phyloP scores from a whole-genome alignment of 495 filamentous ascomycete genomes.

The Gamarada debralockiae region DNA sequence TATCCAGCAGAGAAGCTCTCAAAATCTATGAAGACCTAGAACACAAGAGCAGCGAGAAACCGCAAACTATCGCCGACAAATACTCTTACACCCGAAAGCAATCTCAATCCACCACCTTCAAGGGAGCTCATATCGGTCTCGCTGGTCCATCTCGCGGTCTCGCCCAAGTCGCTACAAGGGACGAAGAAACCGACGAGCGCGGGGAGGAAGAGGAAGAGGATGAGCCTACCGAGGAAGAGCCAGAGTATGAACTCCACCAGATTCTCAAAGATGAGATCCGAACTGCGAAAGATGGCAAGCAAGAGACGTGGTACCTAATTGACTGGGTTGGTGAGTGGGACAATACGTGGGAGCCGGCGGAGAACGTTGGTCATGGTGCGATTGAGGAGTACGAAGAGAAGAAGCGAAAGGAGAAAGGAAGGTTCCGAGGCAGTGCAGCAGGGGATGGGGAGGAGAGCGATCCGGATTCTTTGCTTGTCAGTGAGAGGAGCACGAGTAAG shows the following conservation, averaged over 20 bases:
- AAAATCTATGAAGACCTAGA: constrained; percentile 5
- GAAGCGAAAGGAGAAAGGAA: neutral
- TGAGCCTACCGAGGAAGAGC: neutral
- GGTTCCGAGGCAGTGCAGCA: neutral
- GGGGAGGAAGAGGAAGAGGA: constrained; percentile 2
- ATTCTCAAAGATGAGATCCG: constrained; percentile 10
- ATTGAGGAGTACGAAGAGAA: constrained; percentile 5
- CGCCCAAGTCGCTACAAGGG: neutral
- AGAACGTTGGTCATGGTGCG: constrained; percentile 11
- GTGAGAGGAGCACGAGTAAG: constrained; percentile 28
- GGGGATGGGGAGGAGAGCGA: neutral
- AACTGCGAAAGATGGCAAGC: neutral
- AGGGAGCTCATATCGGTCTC: neutral
- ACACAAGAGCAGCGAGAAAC: neutral
- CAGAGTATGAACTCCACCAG: constrained; percentile 2
- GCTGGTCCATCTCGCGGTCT: neutral
- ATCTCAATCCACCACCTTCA: neutral
- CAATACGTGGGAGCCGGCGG: constrained; percentile 17
- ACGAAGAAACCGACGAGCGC: constrained; percentile 1
- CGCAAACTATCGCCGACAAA: neutral
- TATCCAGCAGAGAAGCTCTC: constrained; percentile 5
- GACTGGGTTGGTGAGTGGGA: constrained; percentile 18
- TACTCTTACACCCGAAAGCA: neutral
- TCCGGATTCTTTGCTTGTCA: neutral
- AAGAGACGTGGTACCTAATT: constrained; percentile 8